A percentile compares a stretch with the other conserved stretches of the same genome.
phyloP scores from a whole-genome alignment of 768 basidiomycete species.

The Tulasnella sp. region DNA sequence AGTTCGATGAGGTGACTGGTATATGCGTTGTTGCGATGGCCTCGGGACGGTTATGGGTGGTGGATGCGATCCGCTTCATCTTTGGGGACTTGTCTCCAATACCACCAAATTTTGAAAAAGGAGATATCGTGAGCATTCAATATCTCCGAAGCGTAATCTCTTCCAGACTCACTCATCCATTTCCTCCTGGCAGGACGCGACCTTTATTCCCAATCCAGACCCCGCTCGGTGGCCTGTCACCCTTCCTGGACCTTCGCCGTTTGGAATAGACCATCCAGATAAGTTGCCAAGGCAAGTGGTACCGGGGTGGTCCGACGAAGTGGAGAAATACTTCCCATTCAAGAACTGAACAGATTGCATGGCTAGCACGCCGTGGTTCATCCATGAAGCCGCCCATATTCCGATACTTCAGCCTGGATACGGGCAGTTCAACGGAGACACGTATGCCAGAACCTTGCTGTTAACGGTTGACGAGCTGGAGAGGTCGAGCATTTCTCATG shows the following conservation, averaged over 20 bases:
- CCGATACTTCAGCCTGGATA: too few species aligned
- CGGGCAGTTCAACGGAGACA: too few species aligned
- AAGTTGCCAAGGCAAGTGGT: not conserved
- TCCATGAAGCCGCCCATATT: too few species aligned
- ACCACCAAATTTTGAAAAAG: not conserved
- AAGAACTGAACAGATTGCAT: too few species aligned
- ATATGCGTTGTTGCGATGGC: not conserved
- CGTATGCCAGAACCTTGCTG: too few species aligned
- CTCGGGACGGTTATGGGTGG: not conserved
- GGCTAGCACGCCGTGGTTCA: too few species aligned
- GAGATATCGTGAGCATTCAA: not conserved
- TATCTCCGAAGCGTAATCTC: too few species aligned
- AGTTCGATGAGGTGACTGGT: not conserved
- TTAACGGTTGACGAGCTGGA: too few species aligned
- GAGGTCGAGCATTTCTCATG: too few species aligned
- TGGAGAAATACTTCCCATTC: not conserved
- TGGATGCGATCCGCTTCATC: not conserved
- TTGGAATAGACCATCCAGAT: not conserved
- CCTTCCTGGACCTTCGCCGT: not conserved
- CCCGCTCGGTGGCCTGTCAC: not conserved
- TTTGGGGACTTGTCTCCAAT: not conserved
- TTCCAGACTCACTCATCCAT: too few species aligned
- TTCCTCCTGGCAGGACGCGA: not conserved
- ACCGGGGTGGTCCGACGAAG: not conserved
- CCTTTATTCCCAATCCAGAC: not conserved